These are phyloP conservation scores for Xylaria scruposa DNA, from an alignment of 495 filamentous ascomycete genomes.

Conservation along the genomic window DNA sequence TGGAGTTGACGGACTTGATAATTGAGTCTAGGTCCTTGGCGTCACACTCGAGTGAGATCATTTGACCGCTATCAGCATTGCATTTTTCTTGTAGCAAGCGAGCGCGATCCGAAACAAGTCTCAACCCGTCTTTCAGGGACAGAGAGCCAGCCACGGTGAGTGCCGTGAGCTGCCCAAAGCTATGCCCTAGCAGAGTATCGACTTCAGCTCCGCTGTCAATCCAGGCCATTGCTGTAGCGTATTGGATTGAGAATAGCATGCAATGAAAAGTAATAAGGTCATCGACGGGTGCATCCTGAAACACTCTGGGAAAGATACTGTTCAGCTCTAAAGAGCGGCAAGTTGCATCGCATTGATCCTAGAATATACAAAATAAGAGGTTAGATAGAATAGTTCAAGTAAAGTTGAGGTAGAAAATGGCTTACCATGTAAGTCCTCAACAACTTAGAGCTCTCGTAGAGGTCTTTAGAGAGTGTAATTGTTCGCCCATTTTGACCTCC, in stretches of 20 bases:
- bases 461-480: slow-evolving; percentile 28
- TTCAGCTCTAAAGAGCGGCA: slow-evolving; percentile 38
- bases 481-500: slow-evolving; percentile 41
- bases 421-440: slow-evolving; percentile 44
- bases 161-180: slow-evolving; percentile 61
- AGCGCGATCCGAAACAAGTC: slow-evolving; percentile 52
- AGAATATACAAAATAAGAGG: slow-evolving; percentile 37
- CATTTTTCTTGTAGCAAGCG: slow-evolving; percentile 51
- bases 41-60: slow-evolving; percentile 47
- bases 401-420: background rate
- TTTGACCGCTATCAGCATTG: slow-evolving; percentile 55
- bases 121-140: slow-evolving; percentile 39
- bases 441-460: slow-evolving; percentile 43
- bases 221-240: slow-evolving; percentile 56
- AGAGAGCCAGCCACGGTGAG: slow-evolving; percentile 40
- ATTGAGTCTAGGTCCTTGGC: slow-evolving; percentile 19
- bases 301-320: slow-evolving; percentile 58
- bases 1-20: slow-evolving; percentile 4
- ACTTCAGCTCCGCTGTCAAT: slow-evolving; percentile 53
- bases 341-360: slow-evolving; percentile 43
- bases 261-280: slow-evolving; percentile 55
- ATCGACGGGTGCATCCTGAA: slow-evolving; percentile 42
- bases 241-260: slow-evolving; percentile 56
- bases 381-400: slow-evolving; percentile 43
- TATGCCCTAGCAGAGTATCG: slow-evolving; percentile 55